Evolutionary conservation across 768 basidiomycete genomes (phyloP), one percentile per base, ranked within the genome.

Genomic region (Stropharia rugosoannulata): DNA sequence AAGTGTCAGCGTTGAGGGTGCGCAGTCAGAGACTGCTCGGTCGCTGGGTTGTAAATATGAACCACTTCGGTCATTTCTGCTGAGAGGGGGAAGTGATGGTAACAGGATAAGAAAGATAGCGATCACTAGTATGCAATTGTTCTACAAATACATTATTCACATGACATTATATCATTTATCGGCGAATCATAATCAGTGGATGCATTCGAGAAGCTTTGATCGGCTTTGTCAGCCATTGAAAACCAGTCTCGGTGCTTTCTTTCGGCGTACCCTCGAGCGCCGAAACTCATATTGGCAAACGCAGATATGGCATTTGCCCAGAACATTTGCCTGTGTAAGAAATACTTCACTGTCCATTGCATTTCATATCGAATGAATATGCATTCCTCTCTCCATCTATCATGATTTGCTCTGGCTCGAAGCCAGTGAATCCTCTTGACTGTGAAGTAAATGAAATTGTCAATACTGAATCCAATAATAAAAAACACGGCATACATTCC

Each of bases 351-450:
- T 27, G 46, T 47, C 46, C 46, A 47, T 8, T 10, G 13, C 46
- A 47, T 47, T 32, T 47, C 46, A 13, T 47, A 47, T 8, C 46
- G 25, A 0, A 63, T 6, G 2, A 63, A 38, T 13, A 22, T 32
- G 0, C 35, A 4, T 56, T 64, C 63, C 42, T 64, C 63, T 2
- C 11, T 16, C 60, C 60, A 61, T 29, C 59, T n/a, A 2, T 53
- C 4, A 2, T 22, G 27, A 43, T 58, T 53, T 4, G 61, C 56
- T 15, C 57, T 29, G 6, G 59, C 63, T 9, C 55, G 54, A 11
- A 64, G 27, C 61, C 63, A 64, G 38, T 64, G 61, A 15, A 64
- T 57, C 18, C 56, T 50, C 22, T 49, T 13, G 40, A 60, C 61
- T 64, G 27, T 5, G 18, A 5, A 39, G 25, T 38, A 22, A 10